phyloP scores from a whole-genome alignment of 2,329 filamentous ascomycete genomes.

The Apiospora rasikravindrae region DNA sequence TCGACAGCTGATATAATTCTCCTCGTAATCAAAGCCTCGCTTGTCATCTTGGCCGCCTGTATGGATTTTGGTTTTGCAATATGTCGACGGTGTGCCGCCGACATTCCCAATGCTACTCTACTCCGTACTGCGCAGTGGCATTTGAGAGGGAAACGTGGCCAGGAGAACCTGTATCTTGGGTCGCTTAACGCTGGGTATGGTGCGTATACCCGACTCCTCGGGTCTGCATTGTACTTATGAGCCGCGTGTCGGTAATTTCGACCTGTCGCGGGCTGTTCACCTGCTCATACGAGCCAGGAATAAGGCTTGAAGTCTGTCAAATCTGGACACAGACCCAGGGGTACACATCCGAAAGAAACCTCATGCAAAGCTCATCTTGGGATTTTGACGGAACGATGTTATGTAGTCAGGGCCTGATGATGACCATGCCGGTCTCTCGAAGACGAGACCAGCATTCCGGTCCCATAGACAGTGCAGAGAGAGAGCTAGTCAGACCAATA shows the following conservation, averaged over 20 bases:
- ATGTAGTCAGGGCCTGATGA: background rate
- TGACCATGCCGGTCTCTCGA: background rate
- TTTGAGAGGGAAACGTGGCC: background rate
- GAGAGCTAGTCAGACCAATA: background rate
- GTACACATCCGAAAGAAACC: background rate
- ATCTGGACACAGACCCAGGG: background rate
- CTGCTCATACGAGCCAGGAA: background rate
- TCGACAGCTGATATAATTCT: background rate
- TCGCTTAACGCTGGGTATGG: background rate
- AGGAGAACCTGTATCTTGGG: background rate
- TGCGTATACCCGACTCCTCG: background rate
- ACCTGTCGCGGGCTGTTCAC: background rate
- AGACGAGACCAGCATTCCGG: background rate
- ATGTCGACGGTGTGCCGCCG: background rate
- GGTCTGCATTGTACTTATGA: background rate
- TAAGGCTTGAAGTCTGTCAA: background rate
- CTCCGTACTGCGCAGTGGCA: background rate
- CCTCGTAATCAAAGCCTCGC: background rate
- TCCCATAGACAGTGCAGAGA: background rate
- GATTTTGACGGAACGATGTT: background rate
- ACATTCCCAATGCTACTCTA: background rate
- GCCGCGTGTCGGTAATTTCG: background rate
- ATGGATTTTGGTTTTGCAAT: background rate
- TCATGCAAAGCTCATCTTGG: background rate
- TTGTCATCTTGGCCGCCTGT: background rate